These are phyloP conservation scores for Cladorrhinum sp. DNA, from an alignment of 2,329 filamentous ascomycete genomes.

Conservation along the genomic window DNA sequence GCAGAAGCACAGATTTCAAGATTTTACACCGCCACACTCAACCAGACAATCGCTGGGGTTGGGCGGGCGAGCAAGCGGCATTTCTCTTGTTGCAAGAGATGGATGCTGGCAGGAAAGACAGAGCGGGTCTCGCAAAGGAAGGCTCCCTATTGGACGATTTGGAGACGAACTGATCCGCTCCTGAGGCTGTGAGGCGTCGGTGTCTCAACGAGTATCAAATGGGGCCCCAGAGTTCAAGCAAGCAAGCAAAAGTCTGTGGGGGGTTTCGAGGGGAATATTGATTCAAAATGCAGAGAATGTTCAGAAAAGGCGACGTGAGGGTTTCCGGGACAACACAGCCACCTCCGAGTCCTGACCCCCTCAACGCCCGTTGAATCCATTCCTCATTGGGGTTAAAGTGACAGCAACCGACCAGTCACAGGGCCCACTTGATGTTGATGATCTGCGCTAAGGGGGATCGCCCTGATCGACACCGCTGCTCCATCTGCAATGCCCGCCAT, in stretches of 20 bases:
- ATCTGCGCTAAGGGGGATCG: slow-evolving; percentile 11
- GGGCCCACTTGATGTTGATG: no score
- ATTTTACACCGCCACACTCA: slow-evolving; percentile 6
- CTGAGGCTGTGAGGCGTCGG: slow-evolving; percentile 9
- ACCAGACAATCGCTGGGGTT: background rate
- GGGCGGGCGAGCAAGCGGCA: no score
- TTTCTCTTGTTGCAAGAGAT: background rate
- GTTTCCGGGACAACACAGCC: slow-evolving; percentile 7
- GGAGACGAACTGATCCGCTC: background rate
- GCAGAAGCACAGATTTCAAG: background rate
- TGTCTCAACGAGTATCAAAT: slow-evolving; percentile 5
- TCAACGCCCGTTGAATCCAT: background rate
- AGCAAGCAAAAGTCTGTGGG: background rate
- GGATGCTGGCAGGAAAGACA: background rate
- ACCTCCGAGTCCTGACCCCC: slow-evolving; percentile 4
- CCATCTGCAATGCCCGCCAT: background rate
- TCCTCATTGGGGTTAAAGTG: slow-evolving; percentile 3
- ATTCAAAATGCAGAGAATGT: background rate
- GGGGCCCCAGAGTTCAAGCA: background rate
- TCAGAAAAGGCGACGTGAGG: background rate
- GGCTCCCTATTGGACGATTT: background rate
- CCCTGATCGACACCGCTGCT: background rate
- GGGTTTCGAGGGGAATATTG: background rate
- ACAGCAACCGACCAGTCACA: no score
- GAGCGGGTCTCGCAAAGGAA: background rate